Conservation (phyloP, 2,329 filamentous ascomycete genomes). For the Eutypa lata region DNA sequence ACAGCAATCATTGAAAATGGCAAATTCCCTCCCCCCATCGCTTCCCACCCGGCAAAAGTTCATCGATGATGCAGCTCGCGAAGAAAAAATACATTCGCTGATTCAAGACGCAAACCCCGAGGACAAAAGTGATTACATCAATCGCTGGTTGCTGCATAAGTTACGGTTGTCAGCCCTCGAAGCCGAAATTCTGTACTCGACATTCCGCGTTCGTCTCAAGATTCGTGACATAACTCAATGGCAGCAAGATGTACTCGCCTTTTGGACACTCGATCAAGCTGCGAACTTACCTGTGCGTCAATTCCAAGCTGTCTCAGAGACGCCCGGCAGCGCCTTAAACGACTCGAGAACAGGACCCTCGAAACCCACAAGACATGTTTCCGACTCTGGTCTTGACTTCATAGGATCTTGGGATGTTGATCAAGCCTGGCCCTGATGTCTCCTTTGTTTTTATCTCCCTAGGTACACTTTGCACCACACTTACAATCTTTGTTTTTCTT, state of each 20-base stretch:
- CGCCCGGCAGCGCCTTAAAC: slow-evolving; percentile 14
- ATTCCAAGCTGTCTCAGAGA: slow-evolving; percentile 14
- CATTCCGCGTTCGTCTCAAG: slow-evolving; percentile 28
- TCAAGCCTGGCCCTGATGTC: slow-evolving; percentile 12
- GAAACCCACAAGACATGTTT: slow-evolving; percentile 13
- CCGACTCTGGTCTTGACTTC: slow-evolving; percentile 19
- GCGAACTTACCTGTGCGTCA: slow-evolving; percentile 16
- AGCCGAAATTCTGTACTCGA: slow-evolving; percentile 39
- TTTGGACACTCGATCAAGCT: slow-evolving; percentile 37
- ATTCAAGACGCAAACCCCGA: slow-evolving; percentile 33
- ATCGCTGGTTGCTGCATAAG: slow-evolving; percentile 51
- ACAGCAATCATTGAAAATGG: slow-evolving; percentile 36
- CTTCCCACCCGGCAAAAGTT: slow-evolving; percentile 30
- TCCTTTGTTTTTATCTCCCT: background rate
- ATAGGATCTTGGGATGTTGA: slow-evolving; percentile 18
- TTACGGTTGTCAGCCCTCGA: slow-evolving; percentile 45
- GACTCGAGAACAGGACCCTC: slow-evolving; percentile 3
- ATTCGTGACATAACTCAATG: slow-evolving; percentile 35
- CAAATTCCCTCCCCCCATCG: slow-evolving; percentile 33
- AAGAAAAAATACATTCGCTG: slow-evolving; percentile 44
- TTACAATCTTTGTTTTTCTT: background rate
- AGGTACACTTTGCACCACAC: background rate
- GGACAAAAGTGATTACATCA: slow-evolving; percentile 44
- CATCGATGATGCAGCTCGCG: slow-evolving; percentile 43
- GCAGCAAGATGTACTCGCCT: slow-evolving; percentile 39